Base-by-base conservation (phyloP, 2,329 filamentous ascomycete genomes). In the Penicillium sp. region DNA sequence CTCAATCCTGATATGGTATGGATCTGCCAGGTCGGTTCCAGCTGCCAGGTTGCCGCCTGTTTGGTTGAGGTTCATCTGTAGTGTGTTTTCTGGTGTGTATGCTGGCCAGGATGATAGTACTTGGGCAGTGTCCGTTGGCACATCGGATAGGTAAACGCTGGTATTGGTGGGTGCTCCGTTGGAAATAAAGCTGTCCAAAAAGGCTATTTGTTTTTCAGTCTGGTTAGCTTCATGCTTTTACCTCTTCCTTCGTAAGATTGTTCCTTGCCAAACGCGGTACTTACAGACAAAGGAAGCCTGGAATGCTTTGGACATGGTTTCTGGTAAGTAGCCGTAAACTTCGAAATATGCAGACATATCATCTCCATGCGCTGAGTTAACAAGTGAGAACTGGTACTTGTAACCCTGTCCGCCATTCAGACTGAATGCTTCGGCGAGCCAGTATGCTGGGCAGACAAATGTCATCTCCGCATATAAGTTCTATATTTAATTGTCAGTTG, bases 341-440 rank as follows among this genome's bases (percentile, higher is more conserved):
- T 63, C 62, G 49, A 74, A 71, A 54, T 77, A 73, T 0, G 68
- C 73, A 52, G 76, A 74, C 9, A 93, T 80, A 30, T 89, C 89
- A 24, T 85, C 81, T 1, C 77, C 75, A 66, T 85, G 82, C 61
- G 88, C 85, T 18, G 86, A 83, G 42, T 83, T 83, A 46, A 91
- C 81, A 23, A 90, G 79, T 21, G 88, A 85, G 23, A 76, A 81
- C 61, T 82, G 78, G 62, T 80, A 80, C 28, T 76, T 77, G 67
- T 74, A 80, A 2, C 71, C 68, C 40, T 70, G 59, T 1, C 69
- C 64, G 16, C 59, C 63, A 14, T 61, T 60, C 9, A 61, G 50
- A 42, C 53, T 71, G 59, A 74, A 83, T 5, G 77, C 79, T 38
- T 77, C 71, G 1, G 77, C 76, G 57, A 83, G 67, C 81, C 81